A percentile compares a stretch with the other conserved stretches of the same genome.
Evolutionary conservation across 2,329 filamentous ascomycete genomes (phyloP).

Genomic region (Coniella lustricola): DNA sequence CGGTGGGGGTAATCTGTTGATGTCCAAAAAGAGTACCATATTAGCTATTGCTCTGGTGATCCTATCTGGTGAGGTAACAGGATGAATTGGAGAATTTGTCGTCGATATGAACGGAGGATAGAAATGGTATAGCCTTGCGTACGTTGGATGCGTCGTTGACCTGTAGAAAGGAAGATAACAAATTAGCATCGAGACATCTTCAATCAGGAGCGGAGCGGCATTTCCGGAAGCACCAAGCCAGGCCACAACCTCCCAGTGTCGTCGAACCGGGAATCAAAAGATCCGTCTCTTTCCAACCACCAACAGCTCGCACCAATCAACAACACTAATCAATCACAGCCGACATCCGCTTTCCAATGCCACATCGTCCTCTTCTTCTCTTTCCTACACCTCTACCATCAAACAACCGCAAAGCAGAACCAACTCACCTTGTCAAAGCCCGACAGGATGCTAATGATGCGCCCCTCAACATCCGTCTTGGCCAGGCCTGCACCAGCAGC

Average conservation of each 20-base stretch:
- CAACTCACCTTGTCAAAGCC: constrained; percentile 89
- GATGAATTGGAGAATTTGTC: no score
- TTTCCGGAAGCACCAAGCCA: no score
- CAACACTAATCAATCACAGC: no score
- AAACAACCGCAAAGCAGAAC: constrained; percentile 3
- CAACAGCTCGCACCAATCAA: background rate
- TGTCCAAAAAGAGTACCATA: background rate
- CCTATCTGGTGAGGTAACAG: no score
- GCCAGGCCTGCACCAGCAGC: constrained; percentile 71
- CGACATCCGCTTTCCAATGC: no score
- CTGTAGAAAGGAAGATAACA: constrained; percentile 33
- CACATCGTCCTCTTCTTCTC: no score
- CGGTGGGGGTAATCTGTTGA: constrained; percentile 67
- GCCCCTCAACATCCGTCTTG: constrained; percentile 70
- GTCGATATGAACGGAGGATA: background rate
- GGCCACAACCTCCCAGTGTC: no score
- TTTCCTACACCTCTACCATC: background rate
- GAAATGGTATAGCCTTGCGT: constrained; percentile 25
- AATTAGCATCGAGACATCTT: constrained; percentile 18
- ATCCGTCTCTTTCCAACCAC: background rate
- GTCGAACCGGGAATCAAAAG: background rate
- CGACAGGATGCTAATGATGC: constrained; percentile 87
- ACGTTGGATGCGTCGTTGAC: constrained; percentile 62
- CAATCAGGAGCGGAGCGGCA: no score
- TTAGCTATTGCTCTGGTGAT: background rate